Percentiles rank a stretch among this genome's conserved stretches.
Evolutionary conservation across 2,329 filamentous ascomycete genomes (phyloP).

Genomic region (Colletotrichum sojae): DNA sequence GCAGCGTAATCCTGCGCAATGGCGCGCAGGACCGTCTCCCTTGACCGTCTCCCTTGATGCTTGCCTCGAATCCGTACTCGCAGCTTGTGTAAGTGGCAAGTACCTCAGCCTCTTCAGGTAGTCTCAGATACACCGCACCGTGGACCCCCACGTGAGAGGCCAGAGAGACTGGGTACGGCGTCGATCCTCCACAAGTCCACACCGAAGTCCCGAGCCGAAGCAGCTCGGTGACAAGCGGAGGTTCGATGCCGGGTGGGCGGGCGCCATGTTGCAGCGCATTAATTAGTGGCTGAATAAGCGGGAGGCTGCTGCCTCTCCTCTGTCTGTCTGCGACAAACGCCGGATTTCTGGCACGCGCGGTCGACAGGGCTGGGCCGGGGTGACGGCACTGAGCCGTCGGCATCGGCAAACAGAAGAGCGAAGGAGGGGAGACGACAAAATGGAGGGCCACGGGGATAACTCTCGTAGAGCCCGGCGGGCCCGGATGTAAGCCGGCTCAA

Average conservation of each 20-base stretch:
- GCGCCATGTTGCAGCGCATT: constrained; percentile 28
- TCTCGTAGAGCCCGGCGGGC: constrained; percentile 6
- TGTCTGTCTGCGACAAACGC: background rate
- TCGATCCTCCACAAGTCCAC: constrained; percentile 41
- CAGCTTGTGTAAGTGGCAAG: background rate
- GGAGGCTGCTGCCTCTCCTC: background rate
- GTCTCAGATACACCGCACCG: no score
- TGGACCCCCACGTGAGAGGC: constrained; percentile 14
- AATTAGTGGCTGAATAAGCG: constrained; percentile 23
- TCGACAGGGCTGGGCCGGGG: constrained; percentile 1
- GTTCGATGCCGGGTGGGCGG: constrained; percentile 2
- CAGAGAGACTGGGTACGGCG: constrained; percentile 19
- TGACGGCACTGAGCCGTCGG: constrained; percentile 25
- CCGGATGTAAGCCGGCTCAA: constrained; percentile 37
- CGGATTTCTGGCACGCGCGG: constrained; percentile 6
- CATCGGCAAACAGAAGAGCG: constrained; percentile 1
- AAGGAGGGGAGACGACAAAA: background rate
- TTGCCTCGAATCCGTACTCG: background rate
- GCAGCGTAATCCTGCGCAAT: constrained; percentile 19
- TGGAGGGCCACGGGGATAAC: constrained; percentile 23
- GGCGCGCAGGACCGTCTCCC: constrained; percentile 4
- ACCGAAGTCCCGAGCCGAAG: constrained; percentile 35
- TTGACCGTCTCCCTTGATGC: no score
- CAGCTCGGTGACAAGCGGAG: constrained; percentile 36
- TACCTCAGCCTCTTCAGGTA: background rate